Percentiles rank a stretch among this genome's conserved stretches.
Conservation (phyloP, 805 yeast genomes). For the Wickerhamomyces strasburgensis region DNA sequence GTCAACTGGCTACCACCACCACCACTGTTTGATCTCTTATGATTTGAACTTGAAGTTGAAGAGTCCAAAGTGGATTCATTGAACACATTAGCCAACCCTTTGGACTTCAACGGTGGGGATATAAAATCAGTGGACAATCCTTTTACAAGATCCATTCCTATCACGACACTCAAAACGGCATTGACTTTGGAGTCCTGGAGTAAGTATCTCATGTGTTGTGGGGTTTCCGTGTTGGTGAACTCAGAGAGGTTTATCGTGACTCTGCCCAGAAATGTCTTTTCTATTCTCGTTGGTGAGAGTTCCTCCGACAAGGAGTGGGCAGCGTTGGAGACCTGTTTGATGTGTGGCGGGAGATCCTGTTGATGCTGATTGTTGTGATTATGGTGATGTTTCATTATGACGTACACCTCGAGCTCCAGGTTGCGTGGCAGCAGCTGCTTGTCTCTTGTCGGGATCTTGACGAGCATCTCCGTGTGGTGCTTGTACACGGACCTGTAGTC, state of each 20-base stretch:
- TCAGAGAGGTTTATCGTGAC: slow-evolving; percentile 68
- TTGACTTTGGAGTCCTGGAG: slow-evolving; percentile 78
- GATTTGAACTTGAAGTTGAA: slow-evolving; percentile 10
- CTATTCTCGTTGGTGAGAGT: slow-evolving; percentile 1
- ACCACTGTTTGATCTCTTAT: slow-evolving; percentile 7
- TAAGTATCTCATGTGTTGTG: slow-evolving; percentile 54
- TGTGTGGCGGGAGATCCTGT: slow-evolving; percentile 4
- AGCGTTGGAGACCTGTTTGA: slow-evolving; percentile 1
- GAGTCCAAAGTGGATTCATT: slow-evolving; percentile 12
- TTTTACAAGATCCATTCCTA: slow-evolving; percentile 42
- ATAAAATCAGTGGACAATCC: slow-evolving; percentile 40
- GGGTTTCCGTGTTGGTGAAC: slow-evolving; percentile 47
- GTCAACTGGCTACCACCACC: slow-evolving; percentile 4
- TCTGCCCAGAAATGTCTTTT: slow-evolving; percentile 53
- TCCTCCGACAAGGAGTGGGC: slow-evolving; percentile 7
- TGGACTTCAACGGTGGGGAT: slow-evolving; percentile 38
- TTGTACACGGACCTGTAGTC: slow-evolving; percentile 52
- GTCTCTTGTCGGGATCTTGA: slow-evolving; percentile 37
- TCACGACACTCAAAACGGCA: slow-evolving; percentile 61
- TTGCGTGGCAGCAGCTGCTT: slow-evolving; percentile 31
- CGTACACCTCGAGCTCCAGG: slow-evolving; percentile 39
- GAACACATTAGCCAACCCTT: slow-evolving; percentile 44
- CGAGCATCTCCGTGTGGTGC: slow-evolving; percentile 29
- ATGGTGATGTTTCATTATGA: slow-evolving; percentile 27
- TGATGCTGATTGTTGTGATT: slow-evolving; percentile 7